Evolutionary conservation across 108 stramenopile species (phyloP), one percentile per base, ranked within the genome.

Genomic region (Fragilaria radians): DNA sequence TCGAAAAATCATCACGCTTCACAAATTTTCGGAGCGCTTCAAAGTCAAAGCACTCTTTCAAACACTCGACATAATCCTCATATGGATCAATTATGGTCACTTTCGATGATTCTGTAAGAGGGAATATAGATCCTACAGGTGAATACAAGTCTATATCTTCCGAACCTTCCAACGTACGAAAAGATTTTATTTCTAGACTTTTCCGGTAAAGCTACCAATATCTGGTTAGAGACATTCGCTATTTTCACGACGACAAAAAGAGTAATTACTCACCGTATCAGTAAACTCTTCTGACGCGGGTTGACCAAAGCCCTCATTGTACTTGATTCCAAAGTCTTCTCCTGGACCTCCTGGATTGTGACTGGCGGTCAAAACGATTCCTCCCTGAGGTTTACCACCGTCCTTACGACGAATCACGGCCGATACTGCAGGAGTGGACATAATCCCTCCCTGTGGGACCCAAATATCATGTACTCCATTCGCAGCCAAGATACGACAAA

Each of bases 291-390:
- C 99, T 11, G 95, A 93, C 31, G 98, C 99, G 25, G 99, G 98
- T 33, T 96, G 94, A 45, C 99, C 99, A 75, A 97, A 96, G 64
- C 94, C 94, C 55, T 89, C 91, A 80, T 99, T 99, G 94, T 98
- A 99, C 79, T 97, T 97, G 87, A 97, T 95, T 52, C 96, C 96
- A 64, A 97, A 97, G 65, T 99, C 97, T 74, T 96, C 97, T 27
- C 96, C 91, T 4, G 98, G 99, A 23, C 99, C 99, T 52, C 98
- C 99, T 27, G 99, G 98, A 84, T 99, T 99, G 91, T 99, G 98
- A 71, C 89, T 92, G n/a, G 98, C 99, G 27, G 99, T 99, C 50
- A 99, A 83, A 68, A 99, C 98, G 73, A 99, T 96, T 23, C 93
- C 96, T 46, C 98, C 98, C 58, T 94, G 97, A 19, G 94, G 80